phyloP scores from a whole-genome alignment of 2,329 filamentous ascomycete genomes.

The Hymenoscyphus repandus region DNA sequence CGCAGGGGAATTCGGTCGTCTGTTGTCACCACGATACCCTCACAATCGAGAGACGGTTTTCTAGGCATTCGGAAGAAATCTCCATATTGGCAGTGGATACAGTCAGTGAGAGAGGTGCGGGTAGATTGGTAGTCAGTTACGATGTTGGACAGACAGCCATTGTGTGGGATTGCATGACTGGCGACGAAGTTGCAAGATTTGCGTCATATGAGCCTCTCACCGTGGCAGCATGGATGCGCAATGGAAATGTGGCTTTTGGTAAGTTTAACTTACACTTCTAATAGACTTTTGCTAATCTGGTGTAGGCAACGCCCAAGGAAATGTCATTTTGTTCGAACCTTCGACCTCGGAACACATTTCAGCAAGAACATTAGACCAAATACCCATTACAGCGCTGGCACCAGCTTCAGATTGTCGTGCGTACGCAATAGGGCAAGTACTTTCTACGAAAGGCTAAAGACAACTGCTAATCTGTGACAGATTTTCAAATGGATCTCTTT shows the following conservation, averaged over 20 bases:
- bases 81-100: constrained; percentile 85
- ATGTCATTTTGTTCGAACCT: constrained; percentile 91
- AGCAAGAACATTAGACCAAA: constrained; percentile 81
- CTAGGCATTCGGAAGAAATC: constrained; percentile 77
- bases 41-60: constrained; percentile 81
- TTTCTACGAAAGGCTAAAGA: constrained; percentile 4
- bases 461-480: constrained; percentile 40
- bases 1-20: constrained; percentile 74
- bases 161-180: constrained; percentile 93
- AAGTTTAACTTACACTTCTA: constrained; percentile 32
- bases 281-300: constrained; percentile 13
- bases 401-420: constrained; percentile 86
- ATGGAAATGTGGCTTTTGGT: constrained; percentile 97
- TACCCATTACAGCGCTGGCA: constrained; percentile 89
- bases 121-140: constrained; percentile 85
- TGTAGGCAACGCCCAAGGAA: constrained; percentile 83
- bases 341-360: constrained; percentile 90
- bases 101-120: constrained; percentile 78
- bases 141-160: constrained; percentile 88
- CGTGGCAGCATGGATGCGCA: constrained; percentile 90
- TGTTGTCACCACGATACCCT: constrained; percentile 91
- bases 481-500: constrained; percentile 89
- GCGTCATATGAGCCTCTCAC: constrained; percentile 82
- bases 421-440: constrained; percentile 81
- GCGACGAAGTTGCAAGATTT: constrained; percentile 87